Evolutionary conservation across 768 basidiomycete species (phyloP).

Genomic region (Mycena capillaripes): DNA sequence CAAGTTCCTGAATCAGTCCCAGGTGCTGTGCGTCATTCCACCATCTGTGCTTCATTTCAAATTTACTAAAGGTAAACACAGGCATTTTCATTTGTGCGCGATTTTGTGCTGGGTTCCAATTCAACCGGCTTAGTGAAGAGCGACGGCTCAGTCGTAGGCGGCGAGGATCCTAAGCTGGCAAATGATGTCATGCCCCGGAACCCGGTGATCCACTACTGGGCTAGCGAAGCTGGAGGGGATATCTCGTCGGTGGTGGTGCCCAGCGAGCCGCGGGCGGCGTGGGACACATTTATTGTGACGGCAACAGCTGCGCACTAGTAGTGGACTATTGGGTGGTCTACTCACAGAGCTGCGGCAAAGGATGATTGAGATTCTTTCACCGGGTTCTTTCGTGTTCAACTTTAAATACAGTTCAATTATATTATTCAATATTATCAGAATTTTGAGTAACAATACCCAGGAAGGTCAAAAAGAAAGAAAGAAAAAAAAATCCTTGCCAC

Average conservation of each 20-base stretch:
- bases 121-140: conserved; percentile 57
- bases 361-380: too few species aligned
- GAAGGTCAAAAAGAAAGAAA: too few species aligned
- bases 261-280: conserved; percentile 50
- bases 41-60: background rate
- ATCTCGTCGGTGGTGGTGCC: conserved; percentile 53
- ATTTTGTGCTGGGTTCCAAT: conserved; percentile 65
- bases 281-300: conserved; percentile 48
- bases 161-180: conserved; percentile 54
- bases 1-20: conserved; percentile 29
- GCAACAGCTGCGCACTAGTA: too few species aligned
- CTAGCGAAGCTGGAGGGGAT: conserved; percentile 26
- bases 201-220: conserved; percentile 60
- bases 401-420: too few species aligned
- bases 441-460: too few species aligned
- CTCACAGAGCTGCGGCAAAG: too few species aligned
- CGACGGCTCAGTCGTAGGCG: conserved; percentile 55
- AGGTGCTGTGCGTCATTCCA: conserved; percentile 25
- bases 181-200: conserved; percentile 54
- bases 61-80: too few species aligned
- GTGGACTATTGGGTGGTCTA: too few species aligned
- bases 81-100: conserved; percentile 60
- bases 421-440: too few species aligned
- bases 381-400: too few species aligned
- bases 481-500: too few species aligned